Evolutionary conservation across 2,329 filamentous ascomycete species (phyloP), one percentile per base, ranked within the genome.

Genomic region (Incumbomyces lentus): DNA sequence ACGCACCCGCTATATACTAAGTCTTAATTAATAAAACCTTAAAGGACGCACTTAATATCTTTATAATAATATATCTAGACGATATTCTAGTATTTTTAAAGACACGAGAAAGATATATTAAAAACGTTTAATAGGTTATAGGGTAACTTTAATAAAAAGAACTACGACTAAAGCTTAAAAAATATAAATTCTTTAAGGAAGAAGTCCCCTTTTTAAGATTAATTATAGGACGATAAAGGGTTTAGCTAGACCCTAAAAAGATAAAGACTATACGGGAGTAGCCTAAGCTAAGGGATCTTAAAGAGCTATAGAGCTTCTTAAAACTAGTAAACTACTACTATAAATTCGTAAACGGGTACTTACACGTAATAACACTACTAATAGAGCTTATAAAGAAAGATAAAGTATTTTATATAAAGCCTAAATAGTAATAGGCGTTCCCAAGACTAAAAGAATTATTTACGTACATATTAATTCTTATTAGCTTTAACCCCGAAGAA

Each of bases 291-390:
- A 35, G 5, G 4, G 6, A 34, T 40, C 35, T 53, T 35, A 50
- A 50, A 22, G 44, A 57, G 11, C 33, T 56, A 29, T 46, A 54
- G 45, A n/a, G 18, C 8, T 57, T 58, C 41, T 38, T 57, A 37
- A 45, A 40, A 6, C 52, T 56, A 40, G 35, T 41, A 26, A 57
- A 57, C 41, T 57, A 54, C 37, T 56, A 57, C 39, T n/a, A 44
- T n/a, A 19, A 44, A 29, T 56, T 58, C 49, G 54, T 58, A 37
- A 34, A 54, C 16, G 34, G 26, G 17, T 57, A 52, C 43, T 54
- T 32, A 14, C 34, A 35, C 5, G 44, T 52, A 6, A 19, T 16
- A 16, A 19, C 11, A 33, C 39, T 40, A 36, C 26, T 41, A 51
- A 17, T 29, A 6, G 13, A 29, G 7, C 14, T 51, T 14, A 36